Evolutionary conservation across 2,329 filamentous ascomycete genomes (phyloP), one percentile per base, ranked within the genome.

Genomic region (Penicillium frequentans): DNA sequence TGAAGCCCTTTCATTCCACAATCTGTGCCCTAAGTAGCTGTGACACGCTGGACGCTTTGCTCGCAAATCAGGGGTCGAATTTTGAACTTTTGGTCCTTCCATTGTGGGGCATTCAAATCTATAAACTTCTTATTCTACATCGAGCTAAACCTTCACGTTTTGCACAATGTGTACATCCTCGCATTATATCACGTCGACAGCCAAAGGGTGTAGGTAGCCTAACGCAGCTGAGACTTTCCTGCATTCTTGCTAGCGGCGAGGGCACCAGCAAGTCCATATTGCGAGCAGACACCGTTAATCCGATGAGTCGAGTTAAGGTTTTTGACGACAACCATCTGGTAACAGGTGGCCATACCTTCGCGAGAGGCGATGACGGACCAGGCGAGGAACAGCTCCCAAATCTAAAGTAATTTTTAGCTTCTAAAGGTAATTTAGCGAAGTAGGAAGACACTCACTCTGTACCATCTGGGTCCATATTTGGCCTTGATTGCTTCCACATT

Each of bases 401-500:
- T 91, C 86, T 89, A 54, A 23, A 51, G 52, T 31, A 31, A 13
- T 4, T 31, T 31, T 31, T 14, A 11, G 29, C 29, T 13, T 13
- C 10, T 31, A 13, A 31, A 31, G 5, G 5, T 31, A 13, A 5
- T 5, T 13, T 13, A 10, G 1, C 14, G 11, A 13, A 11, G 64
- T 9, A 37, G 24, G 24, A 21, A 11, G 16, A 31, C 8, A 81
- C 88, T 81, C 82, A 92, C 89, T 75, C 91, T 86, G 84, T 88
- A 96, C 92, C 91, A 96, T 68, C 89, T 83, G 67, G 86, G 84
- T 68, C 91, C 92, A 72, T 96, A 96, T 82, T 95, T 96, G 71
- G 88, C 90, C 74, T 87, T 84, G 59, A 96, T 88, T 78, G 92
- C 91, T 50, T 93, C 89, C 66, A 83, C 81, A 82, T 96, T 96